Evolutionary conservation across 352 stramenopile genomes (phyloP).

Genomic region (Pythium grandisporangium): DNA sequence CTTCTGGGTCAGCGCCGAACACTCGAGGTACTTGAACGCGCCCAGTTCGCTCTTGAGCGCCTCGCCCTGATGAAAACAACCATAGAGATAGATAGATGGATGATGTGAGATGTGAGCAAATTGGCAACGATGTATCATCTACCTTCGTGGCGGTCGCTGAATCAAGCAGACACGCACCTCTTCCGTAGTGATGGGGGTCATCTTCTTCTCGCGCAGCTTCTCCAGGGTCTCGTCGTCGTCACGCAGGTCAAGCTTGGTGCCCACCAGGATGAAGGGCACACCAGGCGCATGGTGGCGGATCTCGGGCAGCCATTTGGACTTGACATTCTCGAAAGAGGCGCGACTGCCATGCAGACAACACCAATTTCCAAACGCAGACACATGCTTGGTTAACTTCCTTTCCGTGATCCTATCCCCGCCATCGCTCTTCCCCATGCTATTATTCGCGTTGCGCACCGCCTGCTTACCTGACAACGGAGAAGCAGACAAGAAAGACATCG

Average conservation of each 20-base stretch:
- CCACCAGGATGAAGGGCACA: constrained; percentile 93
- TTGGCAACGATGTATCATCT: background rate
- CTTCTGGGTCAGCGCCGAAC: constrained; percentile 90
- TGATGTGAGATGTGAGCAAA: too few relatives aligned
- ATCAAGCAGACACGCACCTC: constrained; percentile 23
- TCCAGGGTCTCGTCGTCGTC: constrained; percentile 87
- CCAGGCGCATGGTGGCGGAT: constrained; percentile 83
- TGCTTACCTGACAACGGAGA: constrained; percentile 85
- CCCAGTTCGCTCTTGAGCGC: constrained; percentile 84
- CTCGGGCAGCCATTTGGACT: constrained; percentile 90
- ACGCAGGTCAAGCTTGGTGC: constrained; percentile 91
- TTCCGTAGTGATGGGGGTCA: constrained; percentile 57
- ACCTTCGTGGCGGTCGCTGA: background rate
- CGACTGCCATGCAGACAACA: constrained; percentile 25
- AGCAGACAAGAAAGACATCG: constrained; percentile 96
- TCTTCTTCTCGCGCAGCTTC: constrained; percentile 84
- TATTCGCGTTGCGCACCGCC: background rate
- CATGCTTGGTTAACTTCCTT: too few relatives aligned
- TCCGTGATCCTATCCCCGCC: too few relatives aligned
- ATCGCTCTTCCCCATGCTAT: too few relatives aligned
- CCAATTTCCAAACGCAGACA: constrained; percentile 1
- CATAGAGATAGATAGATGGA: background rate
- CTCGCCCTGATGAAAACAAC: constrained; percentile 44
- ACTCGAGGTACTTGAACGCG: constrained; percentile 91
- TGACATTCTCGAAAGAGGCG: constrained; percentile 94